phyloP scores from a whole-genome alignment of 2,329 filamentous ascomycete genomes.

The Helotiales sp. region DNA sequence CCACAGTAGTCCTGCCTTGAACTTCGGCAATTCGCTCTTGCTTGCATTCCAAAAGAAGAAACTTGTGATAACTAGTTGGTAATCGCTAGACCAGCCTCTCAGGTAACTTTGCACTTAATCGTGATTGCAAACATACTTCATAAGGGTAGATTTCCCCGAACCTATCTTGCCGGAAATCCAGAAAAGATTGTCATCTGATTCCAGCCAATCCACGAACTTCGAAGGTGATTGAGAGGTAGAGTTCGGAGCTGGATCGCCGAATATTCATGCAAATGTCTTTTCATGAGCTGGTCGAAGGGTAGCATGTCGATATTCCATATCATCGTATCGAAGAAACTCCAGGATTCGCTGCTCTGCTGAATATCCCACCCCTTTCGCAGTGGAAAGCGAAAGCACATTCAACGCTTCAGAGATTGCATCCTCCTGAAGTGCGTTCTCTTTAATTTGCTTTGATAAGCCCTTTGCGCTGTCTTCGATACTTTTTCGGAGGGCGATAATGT shows the following conservation, averaged over 20 bases:
- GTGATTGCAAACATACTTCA: background rate
- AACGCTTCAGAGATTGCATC: too few species aligned
- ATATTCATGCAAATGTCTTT: background rate
- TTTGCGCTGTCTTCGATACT: too few species aligned
- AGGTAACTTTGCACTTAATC: too few species aligned
- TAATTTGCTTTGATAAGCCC: too few species aligned
- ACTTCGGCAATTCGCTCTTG: background rate
- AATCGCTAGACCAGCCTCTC: background rate
- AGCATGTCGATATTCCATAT: background rate
- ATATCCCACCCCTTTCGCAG: background rate
- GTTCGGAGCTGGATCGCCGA: background rate
- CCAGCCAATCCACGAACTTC: background rate
- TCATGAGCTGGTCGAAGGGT: background rate
- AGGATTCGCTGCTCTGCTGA: background rate
- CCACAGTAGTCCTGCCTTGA: background rate
- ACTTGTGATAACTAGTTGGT: background rate
- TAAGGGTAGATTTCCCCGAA: background rate
- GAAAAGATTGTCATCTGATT: background rate
- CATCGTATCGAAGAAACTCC: background rate
- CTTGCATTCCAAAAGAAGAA: constrained; percentile 1
- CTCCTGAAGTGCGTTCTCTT: too few species aligned
- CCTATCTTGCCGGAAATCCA: background rate
- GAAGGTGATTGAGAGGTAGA: too few species aligned
- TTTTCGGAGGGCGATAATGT: too few species aligned
- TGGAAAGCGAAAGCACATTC: background rate